Evolutionary conservation across 2,329 filamentous ascomycete genomes (phyloP), one percentile per base, ranked within the genome.

Genomic region (Paramyrothecium roridum): DNA sequence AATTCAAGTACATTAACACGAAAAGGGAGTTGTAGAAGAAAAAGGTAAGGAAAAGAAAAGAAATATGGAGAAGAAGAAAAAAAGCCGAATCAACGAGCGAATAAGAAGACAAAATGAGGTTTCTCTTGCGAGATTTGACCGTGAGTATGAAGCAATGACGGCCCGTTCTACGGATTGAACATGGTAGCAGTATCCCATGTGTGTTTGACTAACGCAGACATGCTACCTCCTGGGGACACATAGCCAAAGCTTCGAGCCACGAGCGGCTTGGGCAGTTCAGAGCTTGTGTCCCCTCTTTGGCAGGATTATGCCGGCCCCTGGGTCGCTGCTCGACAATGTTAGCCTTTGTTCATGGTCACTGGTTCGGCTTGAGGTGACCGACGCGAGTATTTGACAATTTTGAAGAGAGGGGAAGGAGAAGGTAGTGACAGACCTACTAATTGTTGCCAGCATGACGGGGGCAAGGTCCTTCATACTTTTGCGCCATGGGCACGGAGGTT

Each of bases 391-490:
- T 30, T 6, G 8, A 33, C 20, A 3, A 26, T 10, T 11, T 30
- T 10, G 26, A 30, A 20, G 13, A 23, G 34, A 54, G 4, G 34
- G 19, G 22, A 33, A 21, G 16, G 17, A 12, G 48, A 12, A 37
- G 53, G 13, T 30, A 17, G 50, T 50, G 20, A 19, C 37, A 17
- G 11, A 40, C 30, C 50, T 52, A 52, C 50, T 52, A 52, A 50
- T 52, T 45, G 56, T 52, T 45, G 56, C 71, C 73, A 50, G 59
- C 40, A 43, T 65, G 40, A 21, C 68, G 67, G 11, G 57, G 54
- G 59, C 71, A 73, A 50, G 65, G 65, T 21, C 70, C 71, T 45
- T 68, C 63, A 67, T 67, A 73, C 2, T 22, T 61, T 54, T 68
- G 66, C 17, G 56, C 57, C 21, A 64, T 67, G 54, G 68, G 64